Conservation (phyloP, 495 filamentous ascomycete species). For the Penicillium lividum region DNA sequence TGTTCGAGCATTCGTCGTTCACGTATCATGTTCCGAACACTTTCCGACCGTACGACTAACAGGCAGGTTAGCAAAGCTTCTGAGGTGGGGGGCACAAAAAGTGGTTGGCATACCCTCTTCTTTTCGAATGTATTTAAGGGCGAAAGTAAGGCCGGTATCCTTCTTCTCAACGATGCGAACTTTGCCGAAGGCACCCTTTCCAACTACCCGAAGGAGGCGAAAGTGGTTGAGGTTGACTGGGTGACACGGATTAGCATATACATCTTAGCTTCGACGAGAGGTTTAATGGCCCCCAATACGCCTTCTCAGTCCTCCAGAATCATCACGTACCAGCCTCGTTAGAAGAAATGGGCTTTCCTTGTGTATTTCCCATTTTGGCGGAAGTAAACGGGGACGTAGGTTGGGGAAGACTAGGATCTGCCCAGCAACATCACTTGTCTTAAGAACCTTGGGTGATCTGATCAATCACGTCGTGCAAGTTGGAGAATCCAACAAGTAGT, state of each 20-base stretch:
- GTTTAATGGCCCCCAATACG: neutral
- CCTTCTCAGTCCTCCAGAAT: neutral
- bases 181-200: slow-evolving; percentile 97
- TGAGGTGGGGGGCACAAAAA: slow-evolving; percentile 9
- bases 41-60: slow-evolving; percentile 92
- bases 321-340: slow-evolving; percentile 81
- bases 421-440: slow-evolving; percentile 38
- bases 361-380: slow-evolving; percentile 82
- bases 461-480: slow-evolving; percentile 3
- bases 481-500: neutral
- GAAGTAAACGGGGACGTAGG: slow-evolving; percentile 21
- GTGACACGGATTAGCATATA: slow-evolving; percentile 12
- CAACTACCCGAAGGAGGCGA: slow-evolving; percentile 89
- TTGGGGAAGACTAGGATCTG: slow-evolving; percentile 22
- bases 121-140: slow-evolving; percentile 97
- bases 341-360: slow-evolving; percentile 89
- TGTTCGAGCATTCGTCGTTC: slow-evolving; percentile 97
- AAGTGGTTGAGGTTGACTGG: slow-evolving; percentile 97
- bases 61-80: neutral
- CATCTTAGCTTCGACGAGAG: neutral
- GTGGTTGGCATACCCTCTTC: slow-evolving; percentile 77
- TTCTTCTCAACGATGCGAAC: slow-evolving; percentile 98
- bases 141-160: slow-evolving; percentile 90
- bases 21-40: slow-evolving; percentile 95
- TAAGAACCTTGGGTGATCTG: slow-evolving; percentile 2